Base-by-base conservation (phyloP, 2,329 filamentous ascomycete genomes). In the Capronia americana region DNA sequence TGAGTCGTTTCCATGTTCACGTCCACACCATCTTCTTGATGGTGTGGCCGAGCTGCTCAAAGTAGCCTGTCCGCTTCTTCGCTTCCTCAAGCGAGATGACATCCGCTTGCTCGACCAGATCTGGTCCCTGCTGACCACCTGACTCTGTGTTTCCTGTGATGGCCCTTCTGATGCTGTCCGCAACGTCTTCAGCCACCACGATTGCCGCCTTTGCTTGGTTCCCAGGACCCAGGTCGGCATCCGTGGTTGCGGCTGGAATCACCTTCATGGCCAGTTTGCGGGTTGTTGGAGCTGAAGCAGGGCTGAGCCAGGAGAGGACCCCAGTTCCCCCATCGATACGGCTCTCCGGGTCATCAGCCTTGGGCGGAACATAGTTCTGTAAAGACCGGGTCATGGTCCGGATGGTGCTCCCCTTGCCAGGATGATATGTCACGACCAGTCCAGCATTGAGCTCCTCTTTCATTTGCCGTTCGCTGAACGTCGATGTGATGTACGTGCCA, bases 1-100 rank as follows among this genome's bases (percentile, higher is more conserved):
- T 10, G 23, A 23, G 12, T 4, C 46, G 10, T 23, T 23, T n/a
- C 8, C 20, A 1, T 3, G 30, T 41, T 78, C 73, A 87, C 2
- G 85, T 84, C 95, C 95, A 98, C 12, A 99, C 93, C 76, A 98
- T 80, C 82, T 92, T 96, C 86, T 97, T 97, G 73, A 98, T 84
- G 66, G 90, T 91, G 81, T 98, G 93, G 1, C 93, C 92, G 74
- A 96, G 79, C 76, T 94, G 90, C 79, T 97, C 94, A 60, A 98
- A 77, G 73, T 96, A 84, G 0, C 93, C 92, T 0, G 94, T 97
- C 67, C 90, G 93, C 81, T 87, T 91, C 84, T 87, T 94, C 64
- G 95, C 95, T 75, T 97, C 93, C 1, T 87, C 88, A 61, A 96
- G 77, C 26, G 89, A 92, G 60, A 99, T 92, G 59, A 99, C 92